Conservation (phyloP, 495 filamentous ascomycete species). For the Trichoderma asperelloides region DNA sequence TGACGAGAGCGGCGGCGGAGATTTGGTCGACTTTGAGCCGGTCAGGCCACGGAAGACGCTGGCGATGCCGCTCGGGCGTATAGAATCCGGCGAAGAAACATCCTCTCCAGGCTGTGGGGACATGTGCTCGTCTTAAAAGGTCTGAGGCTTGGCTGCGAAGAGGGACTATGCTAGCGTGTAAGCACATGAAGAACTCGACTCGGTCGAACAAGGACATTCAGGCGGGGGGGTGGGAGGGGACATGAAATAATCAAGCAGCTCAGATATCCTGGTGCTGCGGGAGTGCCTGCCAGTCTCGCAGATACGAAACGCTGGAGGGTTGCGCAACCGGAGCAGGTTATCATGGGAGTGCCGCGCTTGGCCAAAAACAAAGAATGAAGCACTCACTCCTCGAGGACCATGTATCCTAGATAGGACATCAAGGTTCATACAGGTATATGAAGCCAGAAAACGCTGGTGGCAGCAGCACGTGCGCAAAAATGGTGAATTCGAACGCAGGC, state of each 20-base stretch:
- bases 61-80: slow-evolving; percentile 38
- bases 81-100: slow-evolving; percentile 39
- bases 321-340: neutral
- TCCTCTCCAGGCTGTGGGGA: slow-evolving; percentile 48
- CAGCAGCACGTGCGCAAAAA: neutral
- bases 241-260: neutral
- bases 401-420: neutral
- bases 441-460: neutral
- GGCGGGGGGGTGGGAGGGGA: neutral
- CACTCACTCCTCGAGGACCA: slow-evolving; percentile 7
- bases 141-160: slow-evolving; percentile 34
- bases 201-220: neutral
- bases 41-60: slow-evolving; percentile 49
- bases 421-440: neutral
- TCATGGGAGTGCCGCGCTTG: neutral
- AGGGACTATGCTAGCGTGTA: slow-evolving; percentile 38
- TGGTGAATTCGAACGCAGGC: neutral
- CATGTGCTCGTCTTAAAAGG: slow-evolving; percentile 35
- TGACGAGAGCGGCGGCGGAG: slow-evolving; percentile 19
- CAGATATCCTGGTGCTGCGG: neutral
- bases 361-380: neutral
- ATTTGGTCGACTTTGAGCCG: slow-evolving; percentile 24
- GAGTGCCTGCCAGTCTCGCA: neutral
- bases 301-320: neutral
- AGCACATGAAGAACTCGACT: slow-evolving; percentile 16